Evolutionary conservation across 352 stramenopile genomes (phyloP).

Genomic region (Phytophthora sansomeana): DNA sequence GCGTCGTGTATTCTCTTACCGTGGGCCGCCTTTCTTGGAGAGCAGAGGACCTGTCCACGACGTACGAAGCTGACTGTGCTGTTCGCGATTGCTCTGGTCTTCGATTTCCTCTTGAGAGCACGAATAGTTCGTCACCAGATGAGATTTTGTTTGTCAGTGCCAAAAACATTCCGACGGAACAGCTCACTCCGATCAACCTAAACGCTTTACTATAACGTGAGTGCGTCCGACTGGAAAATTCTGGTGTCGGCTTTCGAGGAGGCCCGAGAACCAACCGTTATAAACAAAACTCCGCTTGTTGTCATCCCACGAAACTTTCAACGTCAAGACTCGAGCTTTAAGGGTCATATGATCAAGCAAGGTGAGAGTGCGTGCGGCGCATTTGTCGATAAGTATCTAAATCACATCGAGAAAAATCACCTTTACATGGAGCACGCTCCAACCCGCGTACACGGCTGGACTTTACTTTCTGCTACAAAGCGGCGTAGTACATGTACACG

Average conservation of each 20-base stretch:
- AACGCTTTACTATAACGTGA: conserved; percentile 7
- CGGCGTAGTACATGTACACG: conserved; percentile 15
- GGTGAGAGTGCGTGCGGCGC: neutral
- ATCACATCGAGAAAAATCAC: conserved; percentile 43
- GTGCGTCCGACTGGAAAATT: conserved; percentile 9
- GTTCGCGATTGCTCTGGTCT: neutral
- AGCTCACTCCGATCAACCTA: conserved; percentile 22
- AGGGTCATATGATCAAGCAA: neutral
- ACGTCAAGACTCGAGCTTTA: neutral
- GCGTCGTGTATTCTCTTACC: conserved; percentile 32
- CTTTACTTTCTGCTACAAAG: conserved; percentile 52
- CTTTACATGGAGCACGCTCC: conserved; percentile 52
- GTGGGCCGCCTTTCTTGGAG: conserved; percentile 29
- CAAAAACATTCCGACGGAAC: neutral
- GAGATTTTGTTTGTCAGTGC: conserved; percentile 11
- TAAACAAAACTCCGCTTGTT: neutral
- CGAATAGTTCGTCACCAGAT: neutral
- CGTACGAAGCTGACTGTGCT: conserved; percentile 14
- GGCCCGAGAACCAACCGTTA: neutral
- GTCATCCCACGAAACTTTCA: conserved; percentile 18
- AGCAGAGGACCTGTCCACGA: conserved; percentile 8
- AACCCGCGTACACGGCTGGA: conserved; percentile 43
- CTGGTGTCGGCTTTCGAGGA: conserved; percentile 17
- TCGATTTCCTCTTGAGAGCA: conserved; percentile 10
- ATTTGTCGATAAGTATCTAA: conserved; percentile 1